Conservation (phyloP, 129 eudicot genomes). For the Gnaphalium uliginosum region DNA sequence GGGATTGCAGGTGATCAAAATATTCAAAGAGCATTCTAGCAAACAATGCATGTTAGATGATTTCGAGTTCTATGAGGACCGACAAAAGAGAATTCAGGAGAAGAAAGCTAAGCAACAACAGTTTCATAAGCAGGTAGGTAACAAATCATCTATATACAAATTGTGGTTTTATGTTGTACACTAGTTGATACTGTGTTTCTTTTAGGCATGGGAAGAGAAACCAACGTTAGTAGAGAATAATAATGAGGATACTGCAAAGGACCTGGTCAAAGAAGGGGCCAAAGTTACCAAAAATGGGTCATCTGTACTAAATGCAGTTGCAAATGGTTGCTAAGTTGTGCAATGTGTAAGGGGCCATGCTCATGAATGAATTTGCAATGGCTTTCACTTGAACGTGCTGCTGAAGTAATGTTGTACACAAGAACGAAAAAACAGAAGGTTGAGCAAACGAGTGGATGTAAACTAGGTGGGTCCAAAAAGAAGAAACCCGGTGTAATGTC, state of each 20-base stretch:
- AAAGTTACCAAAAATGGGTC: constrained; percentile 32
- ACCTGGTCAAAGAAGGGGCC: constrained; percentile 26
- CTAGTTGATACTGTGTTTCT: background rate
- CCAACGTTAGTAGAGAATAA: constrained; percentile 35
- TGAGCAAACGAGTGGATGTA: constrained; percentile 14
- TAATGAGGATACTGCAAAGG: constrained; percentile 30
- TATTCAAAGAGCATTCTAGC: constrained; percentile 67
- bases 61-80: constrained; percentile 76
- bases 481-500: background rate
- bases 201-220: constrained; percentile 33
- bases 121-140: constrained; percentile 56
- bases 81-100: constrained; percentile 77
- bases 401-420: background rate
- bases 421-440: too few relatives aligned
- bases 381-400: background rate
- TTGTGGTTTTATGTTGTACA: background rate
- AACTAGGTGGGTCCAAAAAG: constrained; percentile 31
- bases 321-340: constrained; percentile 33
- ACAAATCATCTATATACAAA: background rate
- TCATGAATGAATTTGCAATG: background rate
- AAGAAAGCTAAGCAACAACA: constrained; percentile 71
- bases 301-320: constrained; percentile 25
- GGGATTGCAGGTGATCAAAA: constrained; percentile 65
- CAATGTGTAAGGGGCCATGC: constrained; percentile 11
- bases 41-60: constrained; percentile 78